phyloP scores from a whole-genome alignment of 202 grass and related monocot species.

The Miscanthus sacchariflorus region DNA sequence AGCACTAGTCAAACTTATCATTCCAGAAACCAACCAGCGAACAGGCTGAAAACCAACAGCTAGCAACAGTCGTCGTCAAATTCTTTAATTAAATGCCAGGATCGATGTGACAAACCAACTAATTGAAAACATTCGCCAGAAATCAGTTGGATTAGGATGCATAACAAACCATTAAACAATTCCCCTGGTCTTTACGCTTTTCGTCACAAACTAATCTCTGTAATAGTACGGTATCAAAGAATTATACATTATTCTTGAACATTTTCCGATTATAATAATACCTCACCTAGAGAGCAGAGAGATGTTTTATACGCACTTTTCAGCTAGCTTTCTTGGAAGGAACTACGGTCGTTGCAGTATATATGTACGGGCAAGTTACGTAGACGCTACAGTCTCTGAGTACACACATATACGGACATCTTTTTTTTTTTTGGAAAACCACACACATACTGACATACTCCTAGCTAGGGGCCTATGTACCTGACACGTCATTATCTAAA shows the following conservation, averaged over 20 bases:
- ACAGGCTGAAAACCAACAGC: neutral
- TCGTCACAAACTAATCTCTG: neutral
- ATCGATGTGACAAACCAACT: conserved; percentile 55
- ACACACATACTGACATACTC: neutral
- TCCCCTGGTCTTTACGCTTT: neutral
- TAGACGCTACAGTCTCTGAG: neutral
- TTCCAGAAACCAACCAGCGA: no score
- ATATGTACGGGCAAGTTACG: neutral
- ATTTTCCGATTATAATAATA: neutral
- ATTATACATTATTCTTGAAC: neutral
- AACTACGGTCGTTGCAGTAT: neutral
- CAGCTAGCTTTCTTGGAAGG: neutral
- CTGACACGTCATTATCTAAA: neutral
- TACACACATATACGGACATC: neutral
- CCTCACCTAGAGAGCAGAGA: neutral
- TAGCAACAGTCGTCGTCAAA: conserved; percentile 28
- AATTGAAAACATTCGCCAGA: conserved; percentile 43
- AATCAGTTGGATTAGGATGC: conserved; percentile 42
- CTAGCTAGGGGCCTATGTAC: neutral
- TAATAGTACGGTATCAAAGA: neutral
- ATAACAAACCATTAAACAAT: conserved; percentile 36
- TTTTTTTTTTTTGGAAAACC: neutral
- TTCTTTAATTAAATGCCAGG: conserved; percentile 29
- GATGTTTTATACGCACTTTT: neutral
- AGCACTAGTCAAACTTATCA: no score